Percentiles rank a stretch among this genome's conserved stretches.
These are phyloP conservation scores for Mycena galericulata DNA, from an alignment of 768 basidiomycete species.

Conservation along the genomic window DNA sequence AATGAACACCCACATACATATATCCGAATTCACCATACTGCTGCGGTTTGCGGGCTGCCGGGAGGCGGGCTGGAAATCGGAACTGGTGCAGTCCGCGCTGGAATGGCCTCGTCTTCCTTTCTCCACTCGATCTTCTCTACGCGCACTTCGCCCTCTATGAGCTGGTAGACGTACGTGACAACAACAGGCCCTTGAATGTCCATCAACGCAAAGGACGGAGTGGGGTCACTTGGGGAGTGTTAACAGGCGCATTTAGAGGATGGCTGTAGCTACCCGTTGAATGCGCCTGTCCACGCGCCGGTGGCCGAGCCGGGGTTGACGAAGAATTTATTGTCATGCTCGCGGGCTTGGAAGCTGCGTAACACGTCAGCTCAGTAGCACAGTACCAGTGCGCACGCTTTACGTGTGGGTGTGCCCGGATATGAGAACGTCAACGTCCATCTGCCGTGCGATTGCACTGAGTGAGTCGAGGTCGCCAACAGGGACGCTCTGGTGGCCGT, in stretches of 20 bases:
- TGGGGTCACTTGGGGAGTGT: constrained; percentile 72
- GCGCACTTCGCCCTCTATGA: constrained; percentile 93
- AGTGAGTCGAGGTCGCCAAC: constrained; percentile 94
- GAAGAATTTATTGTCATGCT: constrained; percentile 93
- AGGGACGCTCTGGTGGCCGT: constrained; percentile 95
- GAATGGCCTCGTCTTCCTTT: constrained; percentile 32
- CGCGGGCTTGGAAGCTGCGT: constrained; percentile 85
- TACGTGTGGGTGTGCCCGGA: constrained; percentile 96
- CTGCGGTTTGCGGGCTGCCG: constrained; percentile 31
- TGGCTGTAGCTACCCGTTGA: constrained; percentile 65
- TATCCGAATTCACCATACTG: constrained; percentile 31
- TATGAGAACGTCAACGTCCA: constrained; percentile 97
- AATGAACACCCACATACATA: constrained; percentile 4
- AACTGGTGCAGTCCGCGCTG: constrained; percentile 24
- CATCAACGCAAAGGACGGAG: constrained; percentile 96
- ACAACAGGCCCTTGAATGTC: constrained; percentile 98
- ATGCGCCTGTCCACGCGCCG: constrained; percentile 90
- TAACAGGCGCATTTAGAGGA: not conserved
- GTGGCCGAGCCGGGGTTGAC: constrained; percentile 96
- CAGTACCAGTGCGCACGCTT: constrained; percentile 41
- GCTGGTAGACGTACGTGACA: constrained; percentile 96
- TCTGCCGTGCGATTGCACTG: constrained; percentile 87
- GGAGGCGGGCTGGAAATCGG: constrained; percentile 34
- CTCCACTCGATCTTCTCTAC: constrained; percentile 90
- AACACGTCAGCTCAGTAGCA: constrained; percentile 13